phyloP scores from a whole-genome alignment of 257 asterid species.

The Solanum rostratum region DNA sequence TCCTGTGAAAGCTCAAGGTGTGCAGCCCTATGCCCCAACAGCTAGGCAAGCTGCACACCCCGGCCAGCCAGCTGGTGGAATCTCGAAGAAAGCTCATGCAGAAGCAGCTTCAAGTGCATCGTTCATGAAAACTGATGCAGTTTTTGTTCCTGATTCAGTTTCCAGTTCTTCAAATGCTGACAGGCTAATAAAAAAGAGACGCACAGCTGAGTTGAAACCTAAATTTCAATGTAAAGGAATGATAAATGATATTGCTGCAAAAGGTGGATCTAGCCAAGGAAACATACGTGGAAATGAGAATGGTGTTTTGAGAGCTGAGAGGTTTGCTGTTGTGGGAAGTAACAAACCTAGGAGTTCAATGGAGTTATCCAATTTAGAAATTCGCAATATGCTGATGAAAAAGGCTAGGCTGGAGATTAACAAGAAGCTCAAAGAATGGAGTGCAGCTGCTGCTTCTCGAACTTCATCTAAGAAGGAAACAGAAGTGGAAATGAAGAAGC shows the following conservation, averaged over 20 bases:
- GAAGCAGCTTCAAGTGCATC: neutral
- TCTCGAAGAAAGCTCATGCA: conserved; percentile 15
- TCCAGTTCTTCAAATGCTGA: neutral
- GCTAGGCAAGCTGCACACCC: conserved; percentile 4
- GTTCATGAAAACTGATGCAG: conserved; percentile 5
- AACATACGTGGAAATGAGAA: conserved; percentile 9
- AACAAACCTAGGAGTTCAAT: neutral
- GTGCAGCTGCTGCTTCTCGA: conserved; percentile 6
- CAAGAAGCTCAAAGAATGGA: conserved; percentile 23
- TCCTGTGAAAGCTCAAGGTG: conserved; percentile 4
- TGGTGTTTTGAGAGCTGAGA: conserved; percentile 3
- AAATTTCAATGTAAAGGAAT: conserved; percentile 1
- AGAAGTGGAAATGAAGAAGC: conserved; percentile 3
- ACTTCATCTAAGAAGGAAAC: conserved; percentile 8
- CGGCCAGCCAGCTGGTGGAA: conserved; percentile 5
- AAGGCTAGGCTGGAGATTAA: conserved; percentile 39
- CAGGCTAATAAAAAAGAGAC: conserved; percentile 24
- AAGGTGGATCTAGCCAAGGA: conserved; percentile 2
- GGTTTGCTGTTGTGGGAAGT: neutral
- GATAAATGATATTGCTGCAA: conserved; percentile 3
- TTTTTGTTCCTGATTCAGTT: conserved; percentile 9
- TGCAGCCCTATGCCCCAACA: neutral
- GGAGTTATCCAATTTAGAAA: conserved; percentile 19
- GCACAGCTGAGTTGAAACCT: conserved; percentile 6
- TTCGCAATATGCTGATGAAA: conserved; percentile 19